Conservation (phyloP, 139 green algal species). For the Marvania coccoides region DNA sequence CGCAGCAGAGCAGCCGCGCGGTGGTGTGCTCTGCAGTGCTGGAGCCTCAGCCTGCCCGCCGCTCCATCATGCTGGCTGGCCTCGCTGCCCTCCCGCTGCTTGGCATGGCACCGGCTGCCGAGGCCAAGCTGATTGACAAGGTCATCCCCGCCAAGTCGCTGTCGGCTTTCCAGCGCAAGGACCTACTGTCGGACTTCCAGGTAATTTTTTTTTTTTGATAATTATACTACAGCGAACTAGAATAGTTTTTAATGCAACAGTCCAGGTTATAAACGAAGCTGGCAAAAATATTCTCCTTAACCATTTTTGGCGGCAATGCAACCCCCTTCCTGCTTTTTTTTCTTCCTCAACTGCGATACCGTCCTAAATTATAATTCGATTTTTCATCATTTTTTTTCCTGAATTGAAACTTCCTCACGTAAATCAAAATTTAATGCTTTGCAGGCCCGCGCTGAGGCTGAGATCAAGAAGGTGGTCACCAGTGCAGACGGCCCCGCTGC, state of each 20-base stretch:
- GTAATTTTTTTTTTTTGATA: neutral
- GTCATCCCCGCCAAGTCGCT: neutral
- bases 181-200: conserved; percentile 10
- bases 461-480: conserved; percentile 40
- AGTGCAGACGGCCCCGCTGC: conserved; percentile 35
- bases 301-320: no score
- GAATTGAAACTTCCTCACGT: neutral
- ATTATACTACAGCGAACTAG: neutral
- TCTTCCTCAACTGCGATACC: neutral
- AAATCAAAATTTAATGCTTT: neutral
- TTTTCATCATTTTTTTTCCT: no score
- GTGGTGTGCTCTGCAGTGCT: neutral
- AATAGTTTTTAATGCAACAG: no score
- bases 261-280: no score
- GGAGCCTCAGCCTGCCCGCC: neutral
- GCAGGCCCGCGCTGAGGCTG: conserved; percentile 10
- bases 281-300: no score
- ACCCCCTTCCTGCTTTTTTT: neutral
- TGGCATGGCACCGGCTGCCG: neutral
- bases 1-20: neutral
- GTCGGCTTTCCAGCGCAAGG: conserved; percentile 5
- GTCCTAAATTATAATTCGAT: no score
- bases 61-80: neutral
- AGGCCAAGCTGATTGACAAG: neutral
- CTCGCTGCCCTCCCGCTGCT: neutral